Evolutionary conservation across 495 filamentous ascomycete species (phyloP), one percentile per base, ranked within the genome.

Genomic region (Podospora pseudopauciseta): DNA sequence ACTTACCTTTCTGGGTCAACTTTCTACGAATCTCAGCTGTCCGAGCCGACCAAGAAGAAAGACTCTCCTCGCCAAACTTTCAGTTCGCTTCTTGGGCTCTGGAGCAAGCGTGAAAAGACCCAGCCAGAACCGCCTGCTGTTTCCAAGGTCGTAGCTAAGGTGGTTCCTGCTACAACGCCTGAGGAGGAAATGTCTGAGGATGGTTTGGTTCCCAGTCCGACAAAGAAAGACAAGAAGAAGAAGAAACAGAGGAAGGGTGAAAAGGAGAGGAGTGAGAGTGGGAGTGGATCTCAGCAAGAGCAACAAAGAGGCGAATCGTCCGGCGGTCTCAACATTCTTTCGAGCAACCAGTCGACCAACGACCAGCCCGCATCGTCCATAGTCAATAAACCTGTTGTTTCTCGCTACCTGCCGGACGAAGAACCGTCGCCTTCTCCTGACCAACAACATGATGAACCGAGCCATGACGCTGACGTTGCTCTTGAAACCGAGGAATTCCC

Each of bases 1-100:
- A 77, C 72, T 57, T 70, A 73, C 39, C 61, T 77, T 23, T 75
- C 74, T 20, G 75, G 74, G 0, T 74, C 71, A 4, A 73, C 69
- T 3, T 70, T 68, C 64, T 71, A 75, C 60, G 77, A 79, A 23
- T 72, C 76, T 19, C 75, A 81, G 23, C 39, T 49, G 39, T 71
- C 32, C 1, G 66, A 74, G 54, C 68, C 76, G 27, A 65, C 55
- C 3, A 70, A 76, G 20, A 15, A 19, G 1, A 64, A 71, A 19
- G 66, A 64, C 6, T 60, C 70, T 16, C 64, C 67, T 34, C 69
- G 66, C 4, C 61, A 13, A 34, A 39, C 49, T 13, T 67, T 71
- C 63, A 55, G 64, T 15, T 66, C 60, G 67, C 66, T 69, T 39
- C n/a, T 67, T n/a, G 67, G 64, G 30, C 39, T 49, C 9, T 49